Evolutionary conservation across 352 stramenopile species (phyloP).

Genomic region (Globisporangium emineosum): DNA sequence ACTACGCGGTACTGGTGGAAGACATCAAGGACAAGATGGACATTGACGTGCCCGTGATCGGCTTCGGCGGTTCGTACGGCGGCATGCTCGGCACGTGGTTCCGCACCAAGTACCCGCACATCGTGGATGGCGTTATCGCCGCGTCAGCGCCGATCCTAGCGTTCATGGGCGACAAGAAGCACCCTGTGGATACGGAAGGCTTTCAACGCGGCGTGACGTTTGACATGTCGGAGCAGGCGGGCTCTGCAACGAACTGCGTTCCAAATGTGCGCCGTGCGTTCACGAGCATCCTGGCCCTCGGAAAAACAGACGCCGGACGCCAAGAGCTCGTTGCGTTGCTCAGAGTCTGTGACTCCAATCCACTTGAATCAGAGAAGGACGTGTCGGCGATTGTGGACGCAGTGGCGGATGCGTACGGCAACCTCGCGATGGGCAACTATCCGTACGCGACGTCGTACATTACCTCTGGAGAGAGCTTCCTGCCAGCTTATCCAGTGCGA

Average conservation of each 20-base stretch:
- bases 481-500: constrained; percentile 41
- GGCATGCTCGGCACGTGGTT: constrained; percentile 79
- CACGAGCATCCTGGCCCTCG: constrained; percentile 57
- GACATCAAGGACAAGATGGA: constrained; percentile 35
- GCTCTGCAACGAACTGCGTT: constrained; percentile 33
- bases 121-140: constrained; percentile 63
- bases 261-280: constrained; percentile 61
- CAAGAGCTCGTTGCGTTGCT: constrained; percentile 25
- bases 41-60: constrained; percentile 51
- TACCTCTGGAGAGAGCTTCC: constrained; percentile 32
- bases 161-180: constrained; percentile 44
- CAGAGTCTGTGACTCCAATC: constrained; percentile 28
- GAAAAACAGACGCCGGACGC: constrained; percentile 16
- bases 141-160: constrained; percentile 60
- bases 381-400: constrained; percentile 2
- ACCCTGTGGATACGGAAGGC: constrained; percentile 35
- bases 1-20: constrained; percentile 62
- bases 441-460: constrained; percentile 53
- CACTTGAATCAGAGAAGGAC: too few relatives aligned
- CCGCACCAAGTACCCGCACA: constrained; percentile 69
- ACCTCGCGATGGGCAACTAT: constrained; percentile 46
- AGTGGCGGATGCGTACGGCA: constrained; percentile 31
- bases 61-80: constrained; percentile 77
- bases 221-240: constrained; percentile 36
- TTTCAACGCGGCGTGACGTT: constrained; percentile 40